These are phyloP conservation scores for Euphorbia celastroides DNA, from an alignment of 441 rosid genomes.

Conservation along the genomic window DNA sequence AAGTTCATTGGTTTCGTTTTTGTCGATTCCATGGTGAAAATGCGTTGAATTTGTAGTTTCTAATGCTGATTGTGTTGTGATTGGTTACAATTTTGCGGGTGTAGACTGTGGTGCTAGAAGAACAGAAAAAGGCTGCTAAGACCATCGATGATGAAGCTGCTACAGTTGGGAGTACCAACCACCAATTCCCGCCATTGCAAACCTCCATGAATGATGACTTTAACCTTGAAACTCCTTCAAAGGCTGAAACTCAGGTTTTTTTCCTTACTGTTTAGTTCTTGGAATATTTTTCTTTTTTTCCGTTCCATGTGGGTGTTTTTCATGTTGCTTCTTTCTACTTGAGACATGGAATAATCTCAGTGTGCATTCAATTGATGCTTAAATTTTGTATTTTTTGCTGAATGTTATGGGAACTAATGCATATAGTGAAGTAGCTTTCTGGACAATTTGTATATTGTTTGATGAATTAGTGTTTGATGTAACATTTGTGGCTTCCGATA, in stretches of 20 bases:
- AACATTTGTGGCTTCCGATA: neutral
- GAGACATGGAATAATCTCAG: neutral
- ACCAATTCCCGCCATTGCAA: constrained; percentile 26
- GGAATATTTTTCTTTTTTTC: neutral
- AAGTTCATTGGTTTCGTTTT: neutral
- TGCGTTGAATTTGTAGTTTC: neutral
- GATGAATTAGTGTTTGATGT: neutral
- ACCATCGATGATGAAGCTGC: constrained; percentile 44
- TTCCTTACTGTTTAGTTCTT: too few species aligned
- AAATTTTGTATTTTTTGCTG: neutral
- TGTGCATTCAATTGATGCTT: neutral
- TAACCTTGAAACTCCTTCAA: constrained; percentile 25
- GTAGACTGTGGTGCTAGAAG: constrained; percentile 74
- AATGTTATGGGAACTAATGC: neutral
- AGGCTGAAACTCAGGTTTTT: constrained; percentile 37
- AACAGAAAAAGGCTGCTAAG: constrained; percentile 40
- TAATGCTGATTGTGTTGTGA: neutral
- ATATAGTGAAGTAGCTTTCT: neutral
- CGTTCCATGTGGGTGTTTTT: neutral
- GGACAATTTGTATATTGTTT: neutral
- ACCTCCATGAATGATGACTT: constrained; percentile 33
- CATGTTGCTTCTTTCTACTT: neutral
- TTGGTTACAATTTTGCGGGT: constrained; percentile 12
- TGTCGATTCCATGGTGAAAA: neutral
- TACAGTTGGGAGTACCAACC: constrained; percentile 32